Evolutionary conservation across 257 asterid genomes (phyloP).

Genomic region (Anisodus tanguticus): DNA sequence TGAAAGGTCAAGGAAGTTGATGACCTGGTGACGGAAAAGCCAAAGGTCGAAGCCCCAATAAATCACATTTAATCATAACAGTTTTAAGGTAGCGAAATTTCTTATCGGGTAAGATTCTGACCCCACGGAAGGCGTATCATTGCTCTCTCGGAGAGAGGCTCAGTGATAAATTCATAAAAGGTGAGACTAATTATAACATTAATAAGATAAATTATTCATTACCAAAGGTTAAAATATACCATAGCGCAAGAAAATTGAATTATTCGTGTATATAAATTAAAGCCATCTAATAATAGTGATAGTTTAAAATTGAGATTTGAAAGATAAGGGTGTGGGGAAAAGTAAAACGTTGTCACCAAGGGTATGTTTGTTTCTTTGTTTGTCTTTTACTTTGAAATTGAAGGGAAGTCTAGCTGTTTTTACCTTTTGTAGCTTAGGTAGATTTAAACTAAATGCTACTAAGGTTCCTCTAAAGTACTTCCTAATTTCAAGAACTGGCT

Average conservation of each 20-base stretch:
- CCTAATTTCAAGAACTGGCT: constrained; percentile 39
- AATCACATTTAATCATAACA: no score
- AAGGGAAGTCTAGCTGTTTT: constrained; percentile 9
- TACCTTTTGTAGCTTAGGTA: constrained; percentile 7
- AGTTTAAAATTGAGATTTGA: constrained; percentile 25
- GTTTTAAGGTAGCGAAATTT: neutral
- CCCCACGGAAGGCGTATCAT: no score
- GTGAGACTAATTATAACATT: neutral
- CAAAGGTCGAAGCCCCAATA: neutral
- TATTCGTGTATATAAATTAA: neutral
- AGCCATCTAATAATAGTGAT: neutral
- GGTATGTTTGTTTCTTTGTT: constrained; percentile 62
- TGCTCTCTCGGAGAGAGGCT: no score
- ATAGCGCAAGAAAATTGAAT: neutral
- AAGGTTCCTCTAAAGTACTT: constrained; percentile 26
- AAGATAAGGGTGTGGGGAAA: constrained; percentile 50
- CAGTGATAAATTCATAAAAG: no score
- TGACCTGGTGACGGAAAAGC: neutral
- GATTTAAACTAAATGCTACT: neutral
- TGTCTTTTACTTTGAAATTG: constrained; percentile 51
- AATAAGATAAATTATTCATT: no score
- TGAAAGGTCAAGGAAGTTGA: neutral
- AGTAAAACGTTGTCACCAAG: constrained; percentile 77
- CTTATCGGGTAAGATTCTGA: no score
- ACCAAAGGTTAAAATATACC: neutral